A percentile compares a stretch with the other conserved stretches of the same genome.
Evolutionary conservation across 2,329 filamentous ascomycete genomes (phyloP).

Genomic region (Trichoderma lentiforme): DNA sequence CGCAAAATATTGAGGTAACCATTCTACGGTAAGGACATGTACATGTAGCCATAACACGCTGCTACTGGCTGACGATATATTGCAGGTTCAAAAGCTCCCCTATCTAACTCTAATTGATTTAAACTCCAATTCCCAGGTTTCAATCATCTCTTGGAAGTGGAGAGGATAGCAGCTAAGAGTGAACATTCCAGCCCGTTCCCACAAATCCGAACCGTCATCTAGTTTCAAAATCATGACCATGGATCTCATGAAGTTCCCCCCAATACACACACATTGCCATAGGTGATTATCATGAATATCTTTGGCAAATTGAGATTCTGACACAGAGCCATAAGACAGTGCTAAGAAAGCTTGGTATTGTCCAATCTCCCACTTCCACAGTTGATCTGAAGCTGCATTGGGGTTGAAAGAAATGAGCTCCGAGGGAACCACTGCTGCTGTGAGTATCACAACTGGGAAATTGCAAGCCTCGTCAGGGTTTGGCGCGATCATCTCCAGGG

Average conservation of each 20-base stretch:
- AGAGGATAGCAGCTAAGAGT: too few species aligned
- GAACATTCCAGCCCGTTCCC: neutral
- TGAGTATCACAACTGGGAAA: neutral
- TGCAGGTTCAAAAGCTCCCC: too few species aligned
- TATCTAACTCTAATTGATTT: neutral
- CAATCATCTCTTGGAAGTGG: too few species aligned
- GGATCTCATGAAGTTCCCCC: rapidly evolving
- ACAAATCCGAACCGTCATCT: neutral
- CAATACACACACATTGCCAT: neutral
- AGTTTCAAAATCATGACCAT: neutral
- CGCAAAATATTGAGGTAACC: too few species aligned
- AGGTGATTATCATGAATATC: neutral
- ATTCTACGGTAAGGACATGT: too few species aligned
- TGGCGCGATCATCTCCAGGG: neutral
- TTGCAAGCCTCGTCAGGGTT: neutral
- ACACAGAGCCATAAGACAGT: neutral
- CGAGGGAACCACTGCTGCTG: neutral
- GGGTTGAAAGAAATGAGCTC: neutral
- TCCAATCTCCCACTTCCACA: neutral
- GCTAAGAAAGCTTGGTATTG: neutral
- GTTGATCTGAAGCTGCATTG: too few species aligned
- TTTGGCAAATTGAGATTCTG: neutral
- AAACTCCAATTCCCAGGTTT: neutral
- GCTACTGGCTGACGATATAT: too few species aligned
- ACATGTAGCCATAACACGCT: too few species aligned